Base-by-base conservation (phyloP, 805 yeast species). In the Yarrowia osloensis region DNA sequence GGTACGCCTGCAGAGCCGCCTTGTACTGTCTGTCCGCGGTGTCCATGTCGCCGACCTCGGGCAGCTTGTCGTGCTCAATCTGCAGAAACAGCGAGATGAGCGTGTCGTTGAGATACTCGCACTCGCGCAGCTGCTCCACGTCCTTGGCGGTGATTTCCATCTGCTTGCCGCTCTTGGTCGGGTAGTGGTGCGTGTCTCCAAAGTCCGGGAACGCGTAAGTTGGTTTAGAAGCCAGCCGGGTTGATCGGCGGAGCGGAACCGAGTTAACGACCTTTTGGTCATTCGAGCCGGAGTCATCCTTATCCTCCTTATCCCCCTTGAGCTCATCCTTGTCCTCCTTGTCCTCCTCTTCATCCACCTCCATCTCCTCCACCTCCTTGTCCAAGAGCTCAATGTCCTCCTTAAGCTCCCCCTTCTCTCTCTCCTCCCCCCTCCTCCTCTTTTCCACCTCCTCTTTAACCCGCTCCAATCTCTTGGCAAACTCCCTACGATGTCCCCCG, bases 61-160 rank as follows among this genome's bases (percentile, higher is more conserved):
- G 73, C 69, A 77, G 80, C 65, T 69, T 68, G 57, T 63, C 76
- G 54, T 66, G 71, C 31, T 65, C 46, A 74, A 73, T 62, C 71
- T 74, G 72, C 80, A 91, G 80, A 73, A 90, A 92, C 74, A 94
- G 94, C 75, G 91, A 97, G 67, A 95, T 88, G 61, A 95, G 80
- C 0, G 89, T 84, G 73, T 95, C 99, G 77, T 95, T 94, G 59
- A 95, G 85, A 93, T 97, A 94, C 69, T 89, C 90, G 55, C 87
- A 87, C 68, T 88, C 88, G 73, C 87, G 86, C 11, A 94, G 81
- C 52, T 97, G 89, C 69, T 85, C 85, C 75, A 89, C 91, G 74
- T 95, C 99, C 42, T 84, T 81, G 68, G 85, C 83, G 0, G 86
- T 81, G 9, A 94, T 83, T 4, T 83, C 82, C 70, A 89, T 82